Evolutionary conservation across 495 filamentous ascomycete genomes (phyloP).

Genomic region (Neurospora sp.): DNA sequence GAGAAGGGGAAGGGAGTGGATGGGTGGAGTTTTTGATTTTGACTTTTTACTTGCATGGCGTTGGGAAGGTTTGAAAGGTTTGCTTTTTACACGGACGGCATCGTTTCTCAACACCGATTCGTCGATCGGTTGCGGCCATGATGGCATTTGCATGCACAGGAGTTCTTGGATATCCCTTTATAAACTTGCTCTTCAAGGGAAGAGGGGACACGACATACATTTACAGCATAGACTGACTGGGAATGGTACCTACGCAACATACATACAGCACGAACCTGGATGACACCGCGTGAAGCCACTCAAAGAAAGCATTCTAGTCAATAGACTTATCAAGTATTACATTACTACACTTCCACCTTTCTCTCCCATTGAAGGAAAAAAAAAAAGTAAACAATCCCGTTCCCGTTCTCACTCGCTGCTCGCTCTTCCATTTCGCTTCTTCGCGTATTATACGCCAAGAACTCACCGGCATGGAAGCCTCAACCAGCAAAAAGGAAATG

Average conservation of each 20-base stretch:
- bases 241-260: neutral
- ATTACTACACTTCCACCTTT: neutral
- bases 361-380: neutral
- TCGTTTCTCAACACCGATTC: neutral
- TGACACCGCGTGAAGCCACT: neutral
- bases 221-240: neutral
- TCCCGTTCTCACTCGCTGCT: neutral
- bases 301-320: neutral
- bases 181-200: neutral
- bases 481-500: neutral
- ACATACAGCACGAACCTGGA: neutral
- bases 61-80: neutral
- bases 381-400: neutral
- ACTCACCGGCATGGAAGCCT: neutral
- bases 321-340: neutral
- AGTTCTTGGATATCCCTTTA: neutral
- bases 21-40: neutral
- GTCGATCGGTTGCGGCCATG: neutral
- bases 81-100: neutral
- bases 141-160: neutral
- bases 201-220: neutral
- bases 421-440: neutral
- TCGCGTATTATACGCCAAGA: neutral
- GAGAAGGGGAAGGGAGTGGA: slow-evolving; percentile 1
- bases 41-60: neutral